Base-by-base conservation (phyloP, 495 filamentous ascomycete species). In the Annulohypoxylon maeteangense region DNA sequence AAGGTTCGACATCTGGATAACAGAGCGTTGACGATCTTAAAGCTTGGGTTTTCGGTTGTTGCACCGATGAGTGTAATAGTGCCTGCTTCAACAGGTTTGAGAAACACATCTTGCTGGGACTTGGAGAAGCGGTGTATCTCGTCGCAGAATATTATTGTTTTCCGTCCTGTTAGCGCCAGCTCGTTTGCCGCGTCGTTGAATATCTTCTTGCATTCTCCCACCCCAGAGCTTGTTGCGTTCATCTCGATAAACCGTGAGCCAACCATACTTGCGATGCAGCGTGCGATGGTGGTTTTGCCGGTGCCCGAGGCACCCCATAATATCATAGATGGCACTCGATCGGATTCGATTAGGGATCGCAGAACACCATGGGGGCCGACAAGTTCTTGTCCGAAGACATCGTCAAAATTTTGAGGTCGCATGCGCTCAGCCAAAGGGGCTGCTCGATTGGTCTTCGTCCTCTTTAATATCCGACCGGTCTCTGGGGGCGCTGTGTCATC, bases 71-170 rank as follows among this genome's bases (percentile, higher is more conserved):
- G 84, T 6, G 93, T 97, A 71, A 98, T 89, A 32, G 92, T 90
- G 7, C 95, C 95, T 8, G 90, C 90, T 75, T 99, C 95, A 2
- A 99, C 95, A 0, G 95, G 94, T 4, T 92, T 93, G 7, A 99
- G 79, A 70, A 98, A 98, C 1, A 97, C 92, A 81, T 99, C 95
- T 70, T 99, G 95, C 78, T 99, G 95, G 0, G 89, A 83, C 77
- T 97, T 98, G 53, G 88, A 92, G 82, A 98, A 98, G 4, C 95
- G 88, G 78, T 98, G 95, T 59, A 98, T 97, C 80, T 98, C 95
- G 78, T 98, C 95, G 81, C 95, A 98, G 80, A 98, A 99, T 68
- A 99, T 89, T 70, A 99, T 97, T 4, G 95, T 98, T 80, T 93
- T 94, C 32, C 93, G 85, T 8, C 94, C 94, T 0, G 92, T 96